phyloP scores from a whole-genome alignment of 257 asterid species.

The Ocimum tenuiflorum region DNA sequence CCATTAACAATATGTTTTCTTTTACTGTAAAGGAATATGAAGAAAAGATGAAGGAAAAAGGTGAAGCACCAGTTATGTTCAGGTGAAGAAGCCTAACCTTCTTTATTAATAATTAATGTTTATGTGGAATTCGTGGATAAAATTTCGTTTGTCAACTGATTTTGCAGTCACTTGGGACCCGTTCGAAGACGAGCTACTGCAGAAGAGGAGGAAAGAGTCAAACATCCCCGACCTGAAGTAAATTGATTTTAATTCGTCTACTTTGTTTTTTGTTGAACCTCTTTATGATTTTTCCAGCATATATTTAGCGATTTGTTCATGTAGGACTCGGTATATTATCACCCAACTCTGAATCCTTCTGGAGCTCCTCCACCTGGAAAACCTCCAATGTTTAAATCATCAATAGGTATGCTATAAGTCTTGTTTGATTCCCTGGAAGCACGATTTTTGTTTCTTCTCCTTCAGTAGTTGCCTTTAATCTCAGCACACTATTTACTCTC shows the following conservation, averaged over 20 bases:
- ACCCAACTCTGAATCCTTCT: slow-evolving; percentile 94
- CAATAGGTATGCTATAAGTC: slow-evolving; percentile 48
- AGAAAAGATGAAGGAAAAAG: slow-evolving; percentile 84
- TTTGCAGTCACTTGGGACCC: slow-evolving; percentile 93
- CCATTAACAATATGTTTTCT: too few relatives aligned
- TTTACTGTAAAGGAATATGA: slow-evolving; percentile 83
- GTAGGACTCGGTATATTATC: slow-evolving; percentile 98
- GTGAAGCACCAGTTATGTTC: slow-evolving; percentile 97
- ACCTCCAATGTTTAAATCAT: slow-evolving; percentile 94
- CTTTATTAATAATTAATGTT: slow-evolving; percentile 1
- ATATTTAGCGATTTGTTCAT: slow-evolving; percentile 21
- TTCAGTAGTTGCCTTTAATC: neutral
- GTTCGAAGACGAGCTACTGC: slow-evolving; percentile 66
- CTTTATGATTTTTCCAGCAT: slow-evolving; percentile 22
- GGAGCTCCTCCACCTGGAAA: slow-evolving; percentile 99
- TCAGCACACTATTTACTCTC: slow-evolving; percentile 4
- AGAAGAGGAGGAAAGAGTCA: slow-evolving; percentile 82
- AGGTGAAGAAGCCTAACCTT: slow-evolving; percentile 50
- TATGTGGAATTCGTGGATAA: slow-evolving; percentile 10
- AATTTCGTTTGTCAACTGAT: slow-evolving; percentile 8
- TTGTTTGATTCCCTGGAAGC: neutral
- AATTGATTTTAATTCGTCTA: slow-evolving; percentile 20
- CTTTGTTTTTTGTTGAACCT: slow-evolving; percentile 2
- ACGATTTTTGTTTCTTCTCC: neutral
- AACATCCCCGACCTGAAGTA: slow-evolving; percentile 84